Conservation (phyloP, 2,329 filamentous ascomycete species). For the Trichocomaceae sp. region DNA sequence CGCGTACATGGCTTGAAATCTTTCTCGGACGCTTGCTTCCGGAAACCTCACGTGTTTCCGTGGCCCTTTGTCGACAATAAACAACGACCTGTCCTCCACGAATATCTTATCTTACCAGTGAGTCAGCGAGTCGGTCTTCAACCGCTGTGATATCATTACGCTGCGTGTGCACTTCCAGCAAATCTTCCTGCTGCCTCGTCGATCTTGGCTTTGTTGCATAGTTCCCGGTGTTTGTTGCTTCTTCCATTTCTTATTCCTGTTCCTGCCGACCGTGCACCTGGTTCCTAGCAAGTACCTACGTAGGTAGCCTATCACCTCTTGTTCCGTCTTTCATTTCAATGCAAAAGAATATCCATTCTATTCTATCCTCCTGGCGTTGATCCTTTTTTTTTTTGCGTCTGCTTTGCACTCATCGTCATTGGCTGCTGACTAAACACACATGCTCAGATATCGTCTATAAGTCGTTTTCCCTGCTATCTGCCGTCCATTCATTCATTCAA, state of each 20-base stretch:
- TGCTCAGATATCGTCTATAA: slow-evolving; percentile 18
- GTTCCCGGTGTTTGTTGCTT: slow-evolving; percentile 5
- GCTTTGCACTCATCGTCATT: background rate
- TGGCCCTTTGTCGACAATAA: slow-evolving; percentile 14
- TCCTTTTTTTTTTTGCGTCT: background rate
- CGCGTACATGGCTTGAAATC: slow-evolving; percentile 13
- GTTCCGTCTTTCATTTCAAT: background rate
- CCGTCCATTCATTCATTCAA: slow-evolving; percentile 19
- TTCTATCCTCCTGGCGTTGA: background rate
- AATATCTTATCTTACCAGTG: slow-evolving; percentile 3
- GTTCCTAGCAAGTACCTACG: background rate
- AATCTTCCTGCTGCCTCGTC: background rate
- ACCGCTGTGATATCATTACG: slow-evolving; percentile 2
- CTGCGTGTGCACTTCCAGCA: background rate
- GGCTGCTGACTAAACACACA: background rate
- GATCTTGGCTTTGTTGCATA: slow-evolving; percentile 5
- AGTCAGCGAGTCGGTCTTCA: slow-evolving; percentile 7
- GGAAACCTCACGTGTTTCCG: slow-evolving; percentile 8
- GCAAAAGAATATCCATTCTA: background rate
- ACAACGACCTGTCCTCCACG: slow-evolving; percentile 17
- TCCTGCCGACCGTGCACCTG: slow-evolving; percentile 7
- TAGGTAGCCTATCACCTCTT: slow-evolving; percentile 3
- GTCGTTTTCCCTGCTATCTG: slow-evolving; percentile 18
- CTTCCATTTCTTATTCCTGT: slow-evolving; percentile 19
- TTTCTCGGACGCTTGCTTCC: slow-evolving; percentile 21